These are phyloP conservation scores for Wickerhamomyces mucosus DNA, from an alignment of 805 yeast genomes.

Conservation along the genomic window DNA sequence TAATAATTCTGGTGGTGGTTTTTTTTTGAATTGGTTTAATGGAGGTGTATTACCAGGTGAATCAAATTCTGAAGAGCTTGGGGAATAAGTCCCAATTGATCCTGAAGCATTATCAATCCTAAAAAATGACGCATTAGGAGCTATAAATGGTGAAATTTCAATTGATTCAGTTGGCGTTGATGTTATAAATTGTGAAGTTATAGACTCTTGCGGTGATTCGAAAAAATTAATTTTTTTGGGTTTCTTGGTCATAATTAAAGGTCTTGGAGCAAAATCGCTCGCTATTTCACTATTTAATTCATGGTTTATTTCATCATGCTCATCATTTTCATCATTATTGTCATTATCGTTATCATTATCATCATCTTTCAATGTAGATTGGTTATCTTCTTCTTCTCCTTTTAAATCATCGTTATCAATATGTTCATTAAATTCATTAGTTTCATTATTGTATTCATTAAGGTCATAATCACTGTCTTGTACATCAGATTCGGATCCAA, in stretches of 20 bases:
- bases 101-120: constrained; percentile 23
- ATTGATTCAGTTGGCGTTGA: background rate
- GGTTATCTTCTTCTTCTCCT: constrained; percentile 2
- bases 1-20: constrained; percentile 9
- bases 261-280: too few relatives aligned
- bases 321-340: constrained; percentile 14
- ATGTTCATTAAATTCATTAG: constrained; percentile 13
- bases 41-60: constrained; percentile 25
- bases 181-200: constrained; percentile 1
- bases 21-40: constrained; percentile 7
- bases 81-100: constrained; percentile 37
- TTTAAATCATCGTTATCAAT: constrained; percentile 11
- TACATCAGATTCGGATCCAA: too few relatives aligned
- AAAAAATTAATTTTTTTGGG: too few relatives aligned
- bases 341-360: constrained; percentile 11
- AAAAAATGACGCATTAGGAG: constrained; percentile 22
- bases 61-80: constrained; percentile 35
- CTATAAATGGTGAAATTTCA: constrained; percentile 18
- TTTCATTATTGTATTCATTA: constrained; percentile 6
- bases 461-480: too few relatives aligned
- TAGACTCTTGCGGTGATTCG: too few relatives aligned
- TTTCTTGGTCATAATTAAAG: too few relatives aligned
- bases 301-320: too few relatives aligned
- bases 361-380: constrained; percentile 1
- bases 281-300: too few relatives aligned